Base-by-base conservation (phyloP, 495 filamentous ascomycete genomes). In the Penicillium silybi region DNA sequence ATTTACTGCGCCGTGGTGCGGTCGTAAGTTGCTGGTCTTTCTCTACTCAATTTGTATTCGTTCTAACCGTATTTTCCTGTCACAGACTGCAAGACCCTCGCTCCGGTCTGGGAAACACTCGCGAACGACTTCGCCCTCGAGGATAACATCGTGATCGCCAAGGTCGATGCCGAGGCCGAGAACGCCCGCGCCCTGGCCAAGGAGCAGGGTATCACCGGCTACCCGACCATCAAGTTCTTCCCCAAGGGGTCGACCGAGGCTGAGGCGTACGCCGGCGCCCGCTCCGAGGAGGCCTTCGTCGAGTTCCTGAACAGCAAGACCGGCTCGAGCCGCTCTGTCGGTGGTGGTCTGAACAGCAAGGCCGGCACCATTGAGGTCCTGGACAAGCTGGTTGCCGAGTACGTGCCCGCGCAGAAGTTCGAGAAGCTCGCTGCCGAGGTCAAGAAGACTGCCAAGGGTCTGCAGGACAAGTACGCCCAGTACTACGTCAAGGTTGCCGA, bases 181-280 rank as follows among this genome's bases (percentile, higher is more conserved):
- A 89, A 89, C 70, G 75, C 86, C 65, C 92, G 90, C 70, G 80
- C 82, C 38, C 83, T 84, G 16, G 88, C 92, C 34, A 68, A 82
- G 58, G 87, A 84, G 48, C 88, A 92, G 59, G 88, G 85, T 52
- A 81, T 98, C 42, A 80, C 77, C 44, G 87, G 85, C 23, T 98
- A 92, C 81, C 93, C 93, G 25, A 98, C 93, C 53, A 93, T 98
- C 79, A 96, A 95, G 78, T 98, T 87, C 82, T 97, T 97, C 80
- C 86, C 92, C 64, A 87, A 85, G 71, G 92, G 92, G 61, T 88
- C 85, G 50, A 89, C 79, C 48, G 85, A 85, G 53, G 67, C 85
- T 11, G 75, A 86, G 56, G 61, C 77, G 32, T 98, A 96, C 80
- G 72, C 80, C 27, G 86, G 86, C 47, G 89, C 83, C 52, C 92